Conservation (phyloP, 768 basidiomycete genomes). For the Exsudoporus frostii region DNA sequence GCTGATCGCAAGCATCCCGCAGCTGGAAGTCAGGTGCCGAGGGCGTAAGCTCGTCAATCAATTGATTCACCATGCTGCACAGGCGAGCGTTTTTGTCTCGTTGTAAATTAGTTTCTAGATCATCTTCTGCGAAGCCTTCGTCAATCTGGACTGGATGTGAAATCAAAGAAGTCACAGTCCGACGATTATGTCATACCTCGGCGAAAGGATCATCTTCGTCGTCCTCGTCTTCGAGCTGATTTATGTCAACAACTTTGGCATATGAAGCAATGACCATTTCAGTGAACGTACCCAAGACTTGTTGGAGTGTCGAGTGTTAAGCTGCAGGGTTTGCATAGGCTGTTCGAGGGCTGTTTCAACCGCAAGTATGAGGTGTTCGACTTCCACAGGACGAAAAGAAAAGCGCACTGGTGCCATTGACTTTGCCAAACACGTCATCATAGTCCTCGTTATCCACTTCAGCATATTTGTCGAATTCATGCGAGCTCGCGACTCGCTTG, state of each 20-base stretch:
- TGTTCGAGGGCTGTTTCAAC: constrained; percentile 49
- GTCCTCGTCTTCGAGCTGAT: constrained; percentile 73
- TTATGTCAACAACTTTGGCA: not conserved
- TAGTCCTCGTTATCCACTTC: constrained; percentile 92
- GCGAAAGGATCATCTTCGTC: constrained; percentile 98
- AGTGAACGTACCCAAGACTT: constrained; percentile 71
- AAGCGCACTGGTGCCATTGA: constrained; percentile 60
- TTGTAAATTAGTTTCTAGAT: constrained; percentile 86
- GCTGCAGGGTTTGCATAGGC: constrained; percentile 70
- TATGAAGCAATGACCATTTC: constrained; percentile 7
- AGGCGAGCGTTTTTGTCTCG: constrained; percentile 92
- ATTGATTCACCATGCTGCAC: constrained; percentile 73
- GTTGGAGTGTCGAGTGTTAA: constrained; percentile 84
- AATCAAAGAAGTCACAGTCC: not conserved
- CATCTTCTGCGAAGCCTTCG: constrained; percentile 88
- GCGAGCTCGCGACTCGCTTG: constrained; percentile 47
- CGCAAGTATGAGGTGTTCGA: not conserved
- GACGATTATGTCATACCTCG: constrained; percentile 48
- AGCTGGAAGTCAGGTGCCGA: constrained; percentile 80
- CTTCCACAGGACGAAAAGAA: not conserved
- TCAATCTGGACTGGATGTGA: constrained; percentile 58
- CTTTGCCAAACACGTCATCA: constrained; percentile 89
- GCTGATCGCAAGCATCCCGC: constrained; percentile 80
- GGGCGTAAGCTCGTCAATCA: constrained; percentile 84
- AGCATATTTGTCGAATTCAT: constrained; percentile 80